Conservation (phyloP, 1,284 basidiomycete genomes). For the Filobasidium uniguttulatum region DNA sequence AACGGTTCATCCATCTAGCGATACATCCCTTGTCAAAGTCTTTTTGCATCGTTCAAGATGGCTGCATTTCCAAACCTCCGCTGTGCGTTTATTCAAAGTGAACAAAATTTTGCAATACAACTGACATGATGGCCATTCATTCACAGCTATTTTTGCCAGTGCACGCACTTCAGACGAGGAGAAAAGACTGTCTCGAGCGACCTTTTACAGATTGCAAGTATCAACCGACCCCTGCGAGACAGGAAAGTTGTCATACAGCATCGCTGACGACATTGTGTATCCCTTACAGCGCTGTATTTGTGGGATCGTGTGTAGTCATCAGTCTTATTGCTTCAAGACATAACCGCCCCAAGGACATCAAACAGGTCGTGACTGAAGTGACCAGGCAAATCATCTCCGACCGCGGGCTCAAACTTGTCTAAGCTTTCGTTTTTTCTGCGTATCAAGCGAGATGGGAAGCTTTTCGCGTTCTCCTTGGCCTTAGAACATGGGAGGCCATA, state of each 20-base stretch:
- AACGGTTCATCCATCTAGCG: too few species aligned
- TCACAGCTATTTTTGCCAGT: slow-evolving; percentile 35
- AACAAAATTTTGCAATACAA: background rate
- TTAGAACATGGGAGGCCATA: too few species aligned
- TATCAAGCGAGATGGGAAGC: too few species aligned
- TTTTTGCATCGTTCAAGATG: too few species aligned
- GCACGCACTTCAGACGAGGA: slow-evolving; percentile 37
- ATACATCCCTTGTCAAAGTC: too few species aligned
- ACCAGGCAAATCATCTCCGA: background rate
- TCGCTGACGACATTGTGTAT: background rate
- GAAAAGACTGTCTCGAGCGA: slow-evolving; percentile 31
- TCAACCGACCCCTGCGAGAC: background rate
- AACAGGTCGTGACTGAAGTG: background rate
- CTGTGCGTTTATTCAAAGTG: background rate
- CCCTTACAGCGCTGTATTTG: slow-evolving; percentile 30
- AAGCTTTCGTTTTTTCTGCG: too few species aligned
- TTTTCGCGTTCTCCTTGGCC: too few species aligned
- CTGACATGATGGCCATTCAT: background rate
- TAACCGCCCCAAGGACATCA: background rate
- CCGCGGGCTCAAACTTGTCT: background rate
- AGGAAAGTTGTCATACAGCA: background rate
- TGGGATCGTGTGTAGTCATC: slow-evolving; percentile 34
- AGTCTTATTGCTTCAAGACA: slow-evolving; percentile 27
- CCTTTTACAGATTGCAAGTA: slow-evolving; percentile 37
- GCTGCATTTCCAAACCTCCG: background rate